Base-by-base conservation (phyloP, 148 eudicot species). In the Nepenthes gracilis region DNA sequence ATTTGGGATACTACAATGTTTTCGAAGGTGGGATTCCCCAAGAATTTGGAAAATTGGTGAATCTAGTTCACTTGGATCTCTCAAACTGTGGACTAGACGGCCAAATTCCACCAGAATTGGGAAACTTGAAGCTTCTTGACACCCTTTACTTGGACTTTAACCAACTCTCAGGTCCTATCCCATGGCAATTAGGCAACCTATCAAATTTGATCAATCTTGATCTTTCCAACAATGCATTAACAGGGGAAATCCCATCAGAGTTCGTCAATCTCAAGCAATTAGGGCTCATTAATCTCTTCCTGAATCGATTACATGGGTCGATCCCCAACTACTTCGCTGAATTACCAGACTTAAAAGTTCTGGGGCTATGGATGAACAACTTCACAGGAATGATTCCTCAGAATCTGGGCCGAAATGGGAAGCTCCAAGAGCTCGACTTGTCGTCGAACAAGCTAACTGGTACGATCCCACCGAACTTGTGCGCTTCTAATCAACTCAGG, bases 381-480 rank as follows among this genome's bases (percentile, higher is more conserved):
- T 94, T 94, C 77, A 94, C 97, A 0, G 90, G 97, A 5, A 71
- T 59, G 2, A 86, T 94, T 35, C 99, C 99, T 45, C 43, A 62
- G 47, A 81, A 72, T 58, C 80, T 94, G 33, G 99, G 99, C 33
- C 67, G 50, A 11, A 86, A 86, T 60, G 76, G 78, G 65, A 76
- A 64, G 62, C 89, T 94, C 33, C 68, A 81, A 54, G 64, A 33
- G 38, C 72, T 94, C 1, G 99, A 94, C 69, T 81, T 94, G 76
- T 94, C 99, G 10, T 81, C 95, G 5, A 94, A 94, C 49, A 94
- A 94, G 79, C 92, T 94, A 59, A 94, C 99, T 10, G 95, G 99
- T 79, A 81, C 81, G 33, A 84, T 94, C 73, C 99, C 99, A 53
- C 69, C 72, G 35, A 47, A 81, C 64, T 82, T 94, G 75, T 94